Conservation (phyloP, 371 early-diverging fungal species). For the Basidiobolus meristosporus region DNA sequence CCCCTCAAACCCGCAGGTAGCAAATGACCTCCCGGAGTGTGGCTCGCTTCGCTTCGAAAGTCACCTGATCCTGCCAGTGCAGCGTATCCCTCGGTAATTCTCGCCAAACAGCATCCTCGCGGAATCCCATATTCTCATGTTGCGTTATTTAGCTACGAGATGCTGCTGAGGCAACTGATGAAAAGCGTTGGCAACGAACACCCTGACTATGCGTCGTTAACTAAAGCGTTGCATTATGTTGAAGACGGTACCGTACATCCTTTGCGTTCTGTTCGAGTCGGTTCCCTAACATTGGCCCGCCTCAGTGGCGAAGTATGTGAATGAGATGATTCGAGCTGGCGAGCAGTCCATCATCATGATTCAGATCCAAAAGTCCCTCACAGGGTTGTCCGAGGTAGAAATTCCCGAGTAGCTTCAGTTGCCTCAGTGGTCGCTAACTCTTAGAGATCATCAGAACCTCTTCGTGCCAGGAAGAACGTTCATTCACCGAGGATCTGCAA, state of each 20-base stretch:
- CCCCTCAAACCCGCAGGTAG: too few species aligned
- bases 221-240: constrained; percentile 29
- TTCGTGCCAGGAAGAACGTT: constrained; percentile 41
- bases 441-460: constrained; percentile 11
- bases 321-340: constrained; percentile 53
- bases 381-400: constrained; percentile 20
- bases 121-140: background rate
- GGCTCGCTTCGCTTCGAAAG: too few species aligned
- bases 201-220: constrained; percentile 32
- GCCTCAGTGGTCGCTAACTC: background rate
- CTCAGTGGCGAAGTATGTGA: constrained; percentile 27
- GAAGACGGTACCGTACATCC: constrained; percentile 14
- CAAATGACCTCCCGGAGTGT: too few species aligned
- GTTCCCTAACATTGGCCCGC: background rate
- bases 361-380: constrained; percentile 33
- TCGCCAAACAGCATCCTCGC: constrained; percentile 2
- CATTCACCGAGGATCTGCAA: constrained; percentile 29
- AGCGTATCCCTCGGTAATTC: constrained; percentile 3
- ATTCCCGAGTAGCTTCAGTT: constrained; percentile 3
- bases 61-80: background rate
- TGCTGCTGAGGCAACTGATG: constrained; percentile 48
- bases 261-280: constrained; percentile 2
- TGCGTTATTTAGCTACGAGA: constrained; percentile 23
- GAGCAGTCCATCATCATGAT: constrained; percentile 46
- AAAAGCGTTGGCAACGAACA: constrained; percentile 34